Conservation (phyloP, 495 filamentous ascomycete genomes). For the Penicillium diatomitis region DNA sequence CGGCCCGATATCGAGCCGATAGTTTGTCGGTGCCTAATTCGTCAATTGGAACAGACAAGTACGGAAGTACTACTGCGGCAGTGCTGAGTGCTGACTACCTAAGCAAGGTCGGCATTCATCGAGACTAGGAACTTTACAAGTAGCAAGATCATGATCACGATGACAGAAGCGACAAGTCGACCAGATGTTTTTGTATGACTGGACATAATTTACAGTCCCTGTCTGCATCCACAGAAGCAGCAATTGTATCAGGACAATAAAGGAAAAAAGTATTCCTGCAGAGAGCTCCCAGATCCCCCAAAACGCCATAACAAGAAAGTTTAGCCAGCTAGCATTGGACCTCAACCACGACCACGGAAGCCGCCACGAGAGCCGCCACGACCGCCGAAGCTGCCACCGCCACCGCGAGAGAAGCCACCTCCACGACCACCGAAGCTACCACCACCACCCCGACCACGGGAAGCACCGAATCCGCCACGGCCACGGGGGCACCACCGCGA, state of each 20-base stretch:
- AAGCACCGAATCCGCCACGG: constrained; percentile 27
- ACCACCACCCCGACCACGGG: constrained; percentile 34
- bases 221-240: constrained; percentile 21
- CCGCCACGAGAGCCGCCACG: constrained; percentile 15
- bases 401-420: constrained; percentile 35
- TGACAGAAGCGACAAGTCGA: background rate
- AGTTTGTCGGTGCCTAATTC: background rate
- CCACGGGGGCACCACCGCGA: constrained; percentile 19
- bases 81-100: too few species aligned
- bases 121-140: too few species aligned
- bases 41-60: background rate
- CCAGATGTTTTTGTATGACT: constrained; percentile 22
- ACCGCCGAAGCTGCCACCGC: background rate
- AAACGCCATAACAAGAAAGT: constrained; percentile 42
- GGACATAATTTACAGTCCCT: constrained; percentile 30
- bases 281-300: constrained; percentile 41
- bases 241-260: constrained; percentile 32
- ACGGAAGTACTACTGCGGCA: too few species aligned
- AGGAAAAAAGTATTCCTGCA: constrained; percentile 36
- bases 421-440: constrained; percentile 30
- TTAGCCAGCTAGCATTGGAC: constrained; percentile 20
- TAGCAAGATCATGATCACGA: background rate
- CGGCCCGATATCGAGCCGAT: background rate
- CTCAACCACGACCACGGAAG: constrained; percentile 31
- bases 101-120: too few species aligned